Evolutionary conservation across 768 basidiomycete species (phyloP).

Genomic region (Pulveroboletus sp.): DNA sequence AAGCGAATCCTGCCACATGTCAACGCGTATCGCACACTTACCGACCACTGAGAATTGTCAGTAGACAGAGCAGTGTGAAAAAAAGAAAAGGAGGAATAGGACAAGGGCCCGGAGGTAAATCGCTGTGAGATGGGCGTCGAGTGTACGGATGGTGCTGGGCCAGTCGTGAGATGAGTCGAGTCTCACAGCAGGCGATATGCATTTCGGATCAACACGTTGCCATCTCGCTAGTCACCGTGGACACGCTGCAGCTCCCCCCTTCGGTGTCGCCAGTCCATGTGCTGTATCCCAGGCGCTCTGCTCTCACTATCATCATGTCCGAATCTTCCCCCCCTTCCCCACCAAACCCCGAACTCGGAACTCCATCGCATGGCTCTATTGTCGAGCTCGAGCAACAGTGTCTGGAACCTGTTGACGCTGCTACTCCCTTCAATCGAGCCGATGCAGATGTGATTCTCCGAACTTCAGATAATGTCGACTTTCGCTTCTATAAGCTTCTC

Average conservation of each 20-base stretch:
- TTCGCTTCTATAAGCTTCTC: conserved; percentile 51
- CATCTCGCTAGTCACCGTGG: neutral
- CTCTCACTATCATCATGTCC: conserved; percentile 12
- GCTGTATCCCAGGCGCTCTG: neutral
- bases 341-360: conserved; percentile 5
- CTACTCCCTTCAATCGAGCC: conserved; percentile 43
- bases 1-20: neutral
- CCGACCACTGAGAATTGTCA: neutral
- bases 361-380: neutral
- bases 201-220: conserved; percentile 8
- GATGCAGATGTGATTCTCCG: conserved; percentile 52
- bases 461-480: conserved; percentile 48
- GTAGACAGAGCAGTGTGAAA: neutral
- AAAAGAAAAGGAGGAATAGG: no score
- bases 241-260: neutral
- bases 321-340: conserved; percentile 4
- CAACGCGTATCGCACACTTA: neutral
- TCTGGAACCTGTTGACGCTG: conserved; percentile 25
- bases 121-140: neutral
- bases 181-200: no score
- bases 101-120: no score
- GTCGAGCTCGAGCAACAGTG: conserved; percentile 3
- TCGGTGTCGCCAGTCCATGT: conserved; percentile 12
- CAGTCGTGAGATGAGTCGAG: neutral
- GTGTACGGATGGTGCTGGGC: neutral